A percentile compares a stretch with the other conserved stretches of the same genome.
Conservation (phyloP, 2,329 filamentous ascomycete genomes). For the Colletotrichum gloeosporioides region DNA sequence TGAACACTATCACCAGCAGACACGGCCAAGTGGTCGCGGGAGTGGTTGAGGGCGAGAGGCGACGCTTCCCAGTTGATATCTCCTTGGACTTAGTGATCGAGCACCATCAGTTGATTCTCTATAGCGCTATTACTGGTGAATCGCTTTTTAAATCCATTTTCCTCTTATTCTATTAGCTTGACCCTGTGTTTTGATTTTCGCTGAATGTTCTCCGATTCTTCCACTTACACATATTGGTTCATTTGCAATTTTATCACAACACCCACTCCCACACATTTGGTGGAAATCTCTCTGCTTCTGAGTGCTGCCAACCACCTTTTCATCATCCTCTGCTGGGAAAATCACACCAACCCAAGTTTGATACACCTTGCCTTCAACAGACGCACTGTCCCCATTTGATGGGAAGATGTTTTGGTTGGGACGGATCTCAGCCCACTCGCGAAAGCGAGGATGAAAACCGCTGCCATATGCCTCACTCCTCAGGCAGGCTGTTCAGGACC, state of each 20-base stretch:
- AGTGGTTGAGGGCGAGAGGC: too few species aligned
- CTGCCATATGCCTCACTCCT: neutral
- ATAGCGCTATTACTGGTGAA: too few species aligned
- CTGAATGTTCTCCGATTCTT: neutral
- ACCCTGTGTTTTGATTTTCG: neutral
- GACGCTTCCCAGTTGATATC: too few species aligned
- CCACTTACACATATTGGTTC: neutral
- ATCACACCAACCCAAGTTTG: neutral
- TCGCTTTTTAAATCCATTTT: too few species aligned
- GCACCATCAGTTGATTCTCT: too few species aligned
- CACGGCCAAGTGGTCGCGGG: too few species aligned
- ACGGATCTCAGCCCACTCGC: neutral
- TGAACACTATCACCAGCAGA: too few species aligned
- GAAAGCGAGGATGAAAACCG: neutral
- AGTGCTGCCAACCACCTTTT: neutral
- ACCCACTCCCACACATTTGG: neutral
- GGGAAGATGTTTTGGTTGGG: neutral
- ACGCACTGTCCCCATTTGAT: neutral
- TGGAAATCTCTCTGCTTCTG: neutral
- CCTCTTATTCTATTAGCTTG: too few species aligned
- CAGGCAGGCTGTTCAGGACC: neutral
- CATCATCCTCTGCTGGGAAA: neutral
- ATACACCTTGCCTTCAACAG: neutral
- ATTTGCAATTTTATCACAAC: neutral
- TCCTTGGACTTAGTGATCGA: too few species aligned